Conservation (phyloP, 2,329 filamentous ascomycete genomes). For the Fonsecaea erecta region DNA sequence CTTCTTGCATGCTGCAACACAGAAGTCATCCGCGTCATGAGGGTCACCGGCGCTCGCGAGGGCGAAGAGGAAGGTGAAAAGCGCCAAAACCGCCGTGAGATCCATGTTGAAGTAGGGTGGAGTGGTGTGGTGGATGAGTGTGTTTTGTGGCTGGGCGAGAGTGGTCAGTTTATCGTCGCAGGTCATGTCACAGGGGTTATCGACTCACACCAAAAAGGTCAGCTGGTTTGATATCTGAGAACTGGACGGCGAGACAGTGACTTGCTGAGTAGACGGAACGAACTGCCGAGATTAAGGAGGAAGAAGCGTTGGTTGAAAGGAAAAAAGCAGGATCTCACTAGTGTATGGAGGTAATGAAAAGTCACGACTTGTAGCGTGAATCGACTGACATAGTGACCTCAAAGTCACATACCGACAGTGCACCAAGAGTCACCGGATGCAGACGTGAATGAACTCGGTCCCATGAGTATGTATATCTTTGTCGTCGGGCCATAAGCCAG, state of each 20-base stretch:
- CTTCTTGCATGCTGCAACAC: background rate
- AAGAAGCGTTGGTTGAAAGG: background rate
- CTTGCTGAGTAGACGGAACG: background rate
- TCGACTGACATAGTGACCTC: background rate
- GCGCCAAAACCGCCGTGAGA: background rate
- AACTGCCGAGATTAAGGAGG: background rate
- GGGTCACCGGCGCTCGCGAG: background rate
- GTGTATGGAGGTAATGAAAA: background rate
- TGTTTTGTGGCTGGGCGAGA: background rate
- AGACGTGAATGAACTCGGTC: background rate
- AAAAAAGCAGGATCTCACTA: background rate
- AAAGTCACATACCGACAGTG: background rate
- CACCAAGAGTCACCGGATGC: background rate
- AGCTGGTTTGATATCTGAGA: background rate
- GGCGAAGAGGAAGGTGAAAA: background rate
- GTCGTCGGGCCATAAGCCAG: background rate
- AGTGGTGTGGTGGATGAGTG: background rate
- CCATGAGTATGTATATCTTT: background rate
- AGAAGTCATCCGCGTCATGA: background rate
- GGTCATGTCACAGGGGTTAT: background rate
- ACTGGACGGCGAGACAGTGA: background rate
- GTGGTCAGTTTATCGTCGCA: background rate
- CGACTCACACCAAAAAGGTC: background rate
- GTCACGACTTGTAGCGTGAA: background rate
- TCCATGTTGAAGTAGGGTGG: background rate